Conservation (phyloP, 2,329 filamentous ascomycete genomes). For the Tolypocladium inflatum region DNA sequence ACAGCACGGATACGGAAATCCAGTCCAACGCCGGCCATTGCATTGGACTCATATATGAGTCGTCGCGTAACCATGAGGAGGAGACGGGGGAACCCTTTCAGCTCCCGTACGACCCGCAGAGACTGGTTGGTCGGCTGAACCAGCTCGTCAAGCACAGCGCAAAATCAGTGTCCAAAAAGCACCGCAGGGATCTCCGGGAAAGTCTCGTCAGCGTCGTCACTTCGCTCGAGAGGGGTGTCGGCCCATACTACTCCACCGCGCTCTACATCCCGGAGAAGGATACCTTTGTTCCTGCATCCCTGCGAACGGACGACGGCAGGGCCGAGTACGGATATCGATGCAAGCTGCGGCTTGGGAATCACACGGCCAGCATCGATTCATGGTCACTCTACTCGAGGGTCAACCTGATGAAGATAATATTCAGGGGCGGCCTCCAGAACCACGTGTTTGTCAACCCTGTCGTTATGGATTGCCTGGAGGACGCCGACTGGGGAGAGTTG, state of each 20-base stretch:
- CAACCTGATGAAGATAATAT: slow-evolving; percentile 36
- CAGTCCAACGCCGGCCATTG: slow-evolving; percentile 71
- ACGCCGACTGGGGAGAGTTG: slow-evolving; percentile 21
- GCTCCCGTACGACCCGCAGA: slow-evolving; percentile 40
- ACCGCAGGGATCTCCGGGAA: slow-evolving; percentile 36
- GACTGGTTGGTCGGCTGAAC: slow-evolving; percentile 35
- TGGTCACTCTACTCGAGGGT: slow-evolving; percentile 42
- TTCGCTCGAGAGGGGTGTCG: slow-evolving; percentile 43
- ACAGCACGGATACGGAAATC: slow-evolving; percentile 61
- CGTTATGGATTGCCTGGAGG: slow-evolving; percentile 26
- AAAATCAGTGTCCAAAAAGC: slow-evolving; percentile 39
- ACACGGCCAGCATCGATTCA: slow-evolving; percentile 35
- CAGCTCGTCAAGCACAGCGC: slow-evolving; percentile 37
- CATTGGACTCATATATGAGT: slow-evolving; percentile 77
- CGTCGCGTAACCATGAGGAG: slow-evolving; percentile 40
- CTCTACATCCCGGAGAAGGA: slow-evolving; percentile 28
- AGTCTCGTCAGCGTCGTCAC: slow-evolving; percentile 42
- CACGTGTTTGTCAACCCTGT: slow-evolving; percentile 29
- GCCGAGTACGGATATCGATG: slow-evolving; percentile 43
- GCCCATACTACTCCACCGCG: slow-evolving; percentile 44
- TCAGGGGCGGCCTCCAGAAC: slow-evolving; percentile 33
- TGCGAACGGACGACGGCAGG: slow-evolving; percentile 30
- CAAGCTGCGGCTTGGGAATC: slow-evolving; percentile 37
- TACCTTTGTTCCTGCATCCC: slow-evolving; percentile 30
- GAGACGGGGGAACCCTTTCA: slow-evolving; percentile 38